phyloP scores from a whole-genome alignment of 805 yeast species.

The Wickerhamiella azymoides region DNA sequence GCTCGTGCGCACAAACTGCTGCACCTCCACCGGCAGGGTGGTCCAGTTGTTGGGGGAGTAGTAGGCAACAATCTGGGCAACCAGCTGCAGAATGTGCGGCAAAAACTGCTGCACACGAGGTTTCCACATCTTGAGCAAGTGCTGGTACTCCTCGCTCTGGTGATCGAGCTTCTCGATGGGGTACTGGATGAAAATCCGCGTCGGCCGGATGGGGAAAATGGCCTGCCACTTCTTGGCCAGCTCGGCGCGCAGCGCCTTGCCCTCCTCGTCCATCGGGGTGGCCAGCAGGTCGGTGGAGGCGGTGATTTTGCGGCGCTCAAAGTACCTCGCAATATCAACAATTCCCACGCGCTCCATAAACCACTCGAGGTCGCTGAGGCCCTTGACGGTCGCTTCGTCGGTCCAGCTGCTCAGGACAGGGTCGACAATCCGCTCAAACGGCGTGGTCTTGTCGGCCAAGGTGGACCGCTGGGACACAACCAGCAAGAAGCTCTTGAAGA shows the following conservation, averaged over 20 bases:
- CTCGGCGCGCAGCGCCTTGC: slow-evolving; percentile 57
- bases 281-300: slow-evolving; percentile 61
- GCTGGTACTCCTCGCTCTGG: slow-evolving; percentile 57
- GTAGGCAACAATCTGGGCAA: slow-evolving; percentile 85
- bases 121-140: slow-evolving; percentile 68
- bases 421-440: slow-evolving; percentile 80
- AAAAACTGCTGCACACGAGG: slow-evolving; percentile 85
- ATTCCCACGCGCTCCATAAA: slow-evolving; percentile 96
- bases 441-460: slow-evolving; percentile 54
- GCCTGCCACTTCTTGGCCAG: slow-evolving; percentile 87
- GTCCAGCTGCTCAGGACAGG: slow-evolving; percentile 91
- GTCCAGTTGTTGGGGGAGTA: slow-evolving; percentile 90
- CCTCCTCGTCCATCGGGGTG: slow-evolving; percentile 82
- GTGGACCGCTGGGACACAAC: slow-evolving; percentile 77
- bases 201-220: slow-evolving; percentile 88
- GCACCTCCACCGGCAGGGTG: slow-evolving; percentile 76
- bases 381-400: slow-evolving; percentile 79
- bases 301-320: slow-evolving; percentile 66
- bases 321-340: slow-evolving; percentile 83
- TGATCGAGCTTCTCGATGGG: slow-evolving; percentile 84
- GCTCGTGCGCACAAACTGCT: slow-evolving; percentile 77
- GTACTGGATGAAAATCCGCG: slow-evolving; percentile 87
- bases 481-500: slow-evolving; percentile 79
- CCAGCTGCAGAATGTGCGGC: slow-evolving; percentile 76
- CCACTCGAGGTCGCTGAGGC: slow-evolving; percentile 84